Base-by-base conservation (phyloP, 2,329 filamentous ascomycete species). In the Furcasterigmium sp. region DNA sequence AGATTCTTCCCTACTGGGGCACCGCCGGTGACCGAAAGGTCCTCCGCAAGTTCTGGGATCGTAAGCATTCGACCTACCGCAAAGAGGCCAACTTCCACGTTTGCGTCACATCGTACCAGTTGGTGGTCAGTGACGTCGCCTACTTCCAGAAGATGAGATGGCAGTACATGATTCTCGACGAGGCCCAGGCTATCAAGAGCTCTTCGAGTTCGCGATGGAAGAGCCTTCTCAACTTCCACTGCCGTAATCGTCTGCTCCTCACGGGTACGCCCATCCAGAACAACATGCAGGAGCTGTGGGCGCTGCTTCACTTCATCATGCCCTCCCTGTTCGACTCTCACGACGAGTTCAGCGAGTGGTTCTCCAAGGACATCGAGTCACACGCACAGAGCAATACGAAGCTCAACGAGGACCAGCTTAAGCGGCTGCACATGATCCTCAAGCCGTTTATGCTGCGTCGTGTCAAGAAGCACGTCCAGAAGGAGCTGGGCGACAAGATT, bases 121-220 rank as follows among this genome's bases (percentile, higher is more conserved):
- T 98, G 29, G 93, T 98, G 20, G 93, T 98, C 17, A 87, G 91
- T 20, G 93, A 98, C 61, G 88, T 94, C 2, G 84, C 90, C 47
- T 98, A 98, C 65, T 97, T 98, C 71, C 91, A 96, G 67, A 97
- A 97, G 73, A 93, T 98, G 76, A 87, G 87, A 56, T 98, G 93
- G 93, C 93, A 97, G 68, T 97, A 98, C 72, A 98, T 98, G 93
- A 96, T 98, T 63, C 79, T 98, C 32, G 93, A 98, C 56, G 93
- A 98, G 66, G 93, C 93, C 2, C 93, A 98, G 62, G 93, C 93
- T 52, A 97, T 98, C 80, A 98, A 98, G 73, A 96, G 91, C 49
- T 96, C 93, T 1, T 82, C 87, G 57, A 96, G 90, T 70, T 95
- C 91, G 14, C 82, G 93, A 59, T 98, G 93, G 93, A 98, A 97